Evolutionary conservation across 2,329 filamentous ascomycete genomes (phyloP).

Genomic region (Sporothrix protearum): DNA sequence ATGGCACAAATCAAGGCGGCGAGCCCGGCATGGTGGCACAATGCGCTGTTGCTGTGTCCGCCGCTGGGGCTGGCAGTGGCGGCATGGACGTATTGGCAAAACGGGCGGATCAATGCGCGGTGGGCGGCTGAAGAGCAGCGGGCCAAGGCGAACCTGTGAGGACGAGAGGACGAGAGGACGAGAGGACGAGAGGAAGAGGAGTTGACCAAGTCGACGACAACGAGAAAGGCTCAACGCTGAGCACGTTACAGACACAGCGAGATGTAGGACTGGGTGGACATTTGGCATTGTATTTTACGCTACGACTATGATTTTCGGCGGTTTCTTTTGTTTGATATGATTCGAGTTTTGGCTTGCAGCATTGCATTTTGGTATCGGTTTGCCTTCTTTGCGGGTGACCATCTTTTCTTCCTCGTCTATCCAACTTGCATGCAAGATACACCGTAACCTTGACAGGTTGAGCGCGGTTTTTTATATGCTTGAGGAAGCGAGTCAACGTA

Average conservation of each 20-base stretch:
- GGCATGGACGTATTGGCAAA: slow-evolving; percentile 69
- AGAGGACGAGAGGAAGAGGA: background rate
- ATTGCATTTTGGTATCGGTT: background rate
- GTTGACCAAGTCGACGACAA: no score
- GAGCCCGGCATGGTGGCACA: slow-evolving; percentile 84
- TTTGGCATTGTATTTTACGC: background rate
- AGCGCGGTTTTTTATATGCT: no score
- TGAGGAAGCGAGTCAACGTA: no score
- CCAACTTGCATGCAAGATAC: background rate
- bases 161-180: background rate
- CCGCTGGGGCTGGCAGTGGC: slow-evolving; percentile 68
- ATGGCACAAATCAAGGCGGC: slow-evolving; percentile 58
- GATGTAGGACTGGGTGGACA: background rate
- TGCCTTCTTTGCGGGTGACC: background rate
- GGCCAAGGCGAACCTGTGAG: slow-evolving; percentile 43
- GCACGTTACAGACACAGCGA: background rate
- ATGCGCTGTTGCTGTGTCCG: slow-evolving; percentile 62
- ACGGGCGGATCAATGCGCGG: slow-evolving; percentile 63
- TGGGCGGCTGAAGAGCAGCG: slow-evolving; percentile 63
- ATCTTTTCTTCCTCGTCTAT: background rate
- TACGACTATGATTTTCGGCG: background rate
- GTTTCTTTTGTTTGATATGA: background rate
- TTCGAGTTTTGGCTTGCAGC: no score
- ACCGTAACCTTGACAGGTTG: no score
- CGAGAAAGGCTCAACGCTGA: background rate